Base-by-base conservation (phyloP, 2,329 filamentous ascomycete species). In the Fusarium sp. region DNA sequence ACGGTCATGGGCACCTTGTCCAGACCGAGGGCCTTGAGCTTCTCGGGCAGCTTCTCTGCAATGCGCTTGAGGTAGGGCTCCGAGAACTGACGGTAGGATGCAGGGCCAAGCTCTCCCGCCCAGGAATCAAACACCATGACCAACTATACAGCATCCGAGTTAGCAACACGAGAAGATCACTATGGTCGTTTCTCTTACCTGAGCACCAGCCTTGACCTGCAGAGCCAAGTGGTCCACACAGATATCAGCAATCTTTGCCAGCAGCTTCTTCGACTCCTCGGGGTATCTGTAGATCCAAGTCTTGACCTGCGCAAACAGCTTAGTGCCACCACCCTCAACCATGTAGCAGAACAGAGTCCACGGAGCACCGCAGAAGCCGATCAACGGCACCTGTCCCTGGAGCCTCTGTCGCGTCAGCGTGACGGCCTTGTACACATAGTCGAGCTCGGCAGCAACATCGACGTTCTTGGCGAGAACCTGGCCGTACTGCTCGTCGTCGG, bases 271-370 rank as follows among this genome's bases (percentile, higher is more conserved):
- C 71, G 92, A 92, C 82, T 93, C 94, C 73, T 93, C 88, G 0
- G 93, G 89, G 80, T 98, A 95, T 83, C 91, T 95, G 88, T 96
- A 99, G 70, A 98, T 92, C 97, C 97, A 99, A 29, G 94, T 97
- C 89, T 99, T 99, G 80, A 91, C 93, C 84, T 98, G 92, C 69
- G 94, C 92, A 85, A 98, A 98, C 81, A 98, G 88, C 87, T 98
- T 98, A 77, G 93, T 97, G 50, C 97, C 97, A 57, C 97, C 97
- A 18, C 97, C 97, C 84, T 99, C 97, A 20, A 98, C 95, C 97
- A 99, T 99, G 86, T 99, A 99, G 86, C 96, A 98, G 80, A 99
- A 89, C 69, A 99, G 85, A 3, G 97, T 99, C 95, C 97, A 99
- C 1, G 97, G 97, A 9, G 97, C 95, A 64, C 97, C 97, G 79